phyloP scores from a whole-genome alignment of 1,284 basidiomycete genomes.

The Ceratobasidium sp. region DNA sequence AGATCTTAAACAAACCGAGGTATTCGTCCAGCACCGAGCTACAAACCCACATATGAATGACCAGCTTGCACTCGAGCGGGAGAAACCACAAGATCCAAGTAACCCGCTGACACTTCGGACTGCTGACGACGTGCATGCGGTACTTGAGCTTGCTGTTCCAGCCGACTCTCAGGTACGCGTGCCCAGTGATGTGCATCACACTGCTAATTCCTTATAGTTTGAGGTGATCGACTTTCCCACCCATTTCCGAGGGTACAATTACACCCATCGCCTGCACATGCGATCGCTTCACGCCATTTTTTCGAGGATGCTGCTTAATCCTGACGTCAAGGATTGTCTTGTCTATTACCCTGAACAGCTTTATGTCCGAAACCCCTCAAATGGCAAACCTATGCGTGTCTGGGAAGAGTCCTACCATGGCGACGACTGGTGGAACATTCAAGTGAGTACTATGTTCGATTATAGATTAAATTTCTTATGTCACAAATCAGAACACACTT shows the following conservation, averaged over 20 bases:
- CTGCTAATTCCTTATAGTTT: background rate
- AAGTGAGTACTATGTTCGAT: background rate
- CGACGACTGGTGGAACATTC: background rate
- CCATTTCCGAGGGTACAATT: background rate
- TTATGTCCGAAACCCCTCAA: background rate
- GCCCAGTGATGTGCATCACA: too few species aligned
- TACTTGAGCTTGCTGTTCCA: too few species aligned
- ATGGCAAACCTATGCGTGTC: background rate
- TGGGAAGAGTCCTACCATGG: background rate
- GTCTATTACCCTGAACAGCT: background rate
- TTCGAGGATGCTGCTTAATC: background rate
- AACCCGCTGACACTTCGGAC: too few species aligned
- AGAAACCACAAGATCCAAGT: too few species aligned
- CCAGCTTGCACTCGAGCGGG: too few species aligned
- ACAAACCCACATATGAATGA: too few species aligned
- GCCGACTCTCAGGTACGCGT: too few species aligned
- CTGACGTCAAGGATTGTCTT: background rate
- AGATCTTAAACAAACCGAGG: too few species aligned
- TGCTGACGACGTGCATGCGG: too few species aligned
- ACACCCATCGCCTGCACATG: background rate
- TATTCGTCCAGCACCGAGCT: too few species aligned
- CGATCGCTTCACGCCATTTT: background rate
- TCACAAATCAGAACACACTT: too few species aligned
- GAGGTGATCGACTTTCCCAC: background rate
- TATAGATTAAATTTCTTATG: too few species aligned